A percentile compares a stretch with the other conserved stretches of the same genome.
These are phyloP conservation scores for Simplicillium sp. DNA, from an alignment of 2,329 filamentous ascomycete species.

Conservation along the genomic window DNA sequence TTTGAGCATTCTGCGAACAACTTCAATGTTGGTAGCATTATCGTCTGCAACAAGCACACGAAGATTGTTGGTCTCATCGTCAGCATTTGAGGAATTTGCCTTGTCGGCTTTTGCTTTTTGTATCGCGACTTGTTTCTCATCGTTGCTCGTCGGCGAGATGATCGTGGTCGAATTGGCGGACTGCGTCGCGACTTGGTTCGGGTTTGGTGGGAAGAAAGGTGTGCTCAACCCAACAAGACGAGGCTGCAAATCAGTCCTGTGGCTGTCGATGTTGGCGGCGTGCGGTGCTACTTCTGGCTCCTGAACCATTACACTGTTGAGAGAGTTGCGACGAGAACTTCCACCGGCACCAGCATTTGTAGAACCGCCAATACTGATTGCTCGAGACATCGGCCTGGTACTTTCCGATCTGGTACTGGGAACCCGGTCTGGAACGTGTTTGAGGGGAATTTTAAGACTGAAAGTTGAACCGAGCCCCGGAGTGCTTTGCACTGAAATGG, in stretches of 20 bases:
- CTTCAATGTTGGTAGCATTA: conserved; percentile 48
- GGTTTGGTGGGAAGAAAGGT: conserved; percentile 60
- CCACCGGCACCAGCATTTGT: not conserved
- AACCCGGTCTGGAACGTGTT: conserved; percentile 60
- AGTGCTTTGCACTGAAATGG: conserved; percentile 61
- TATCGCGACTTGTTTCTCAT: conserved; percentile 56
- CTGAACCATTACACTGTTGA: conserved; percentile 3
- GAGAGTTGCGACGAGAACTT: conserved; percentile 3
- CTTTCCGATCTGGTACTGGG: conserved; percentile 14
- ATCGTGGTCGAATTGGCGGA: not conserved
- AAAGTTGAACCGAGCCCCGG: conserved; percentile 71
- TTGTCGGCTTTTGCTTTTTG: conserved; percentile 52
- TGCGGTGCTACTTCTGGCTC: not conserved
- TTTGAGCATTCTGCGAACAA: conserved; percentile 56
- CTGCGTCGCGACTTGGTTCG: conserved; percentile 8
- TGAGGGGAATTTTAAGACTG: conserved; percentile 72
- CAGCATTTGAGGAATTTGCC: conserved; percentile 51
- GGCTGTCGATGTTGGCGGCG: conserved; percentile 39
- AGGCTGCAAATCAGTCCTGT: conserved; percentile 41
- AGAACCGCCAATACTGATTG: conserved; percentile 35
- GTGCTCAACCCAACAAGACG: conserved; percentile 73
- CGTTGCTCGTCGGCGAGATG: conserved; percentile 19
- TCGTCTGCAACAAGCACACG: conserved; percentile 78
- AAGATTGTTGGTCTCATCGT: conserved; percentile 48
- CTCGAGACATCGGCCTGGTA: conserved; percentile 18